Conservation (phyloP, 2,329 filamentous ascomycete species). For the Fusarium oxysporum region DNA sequence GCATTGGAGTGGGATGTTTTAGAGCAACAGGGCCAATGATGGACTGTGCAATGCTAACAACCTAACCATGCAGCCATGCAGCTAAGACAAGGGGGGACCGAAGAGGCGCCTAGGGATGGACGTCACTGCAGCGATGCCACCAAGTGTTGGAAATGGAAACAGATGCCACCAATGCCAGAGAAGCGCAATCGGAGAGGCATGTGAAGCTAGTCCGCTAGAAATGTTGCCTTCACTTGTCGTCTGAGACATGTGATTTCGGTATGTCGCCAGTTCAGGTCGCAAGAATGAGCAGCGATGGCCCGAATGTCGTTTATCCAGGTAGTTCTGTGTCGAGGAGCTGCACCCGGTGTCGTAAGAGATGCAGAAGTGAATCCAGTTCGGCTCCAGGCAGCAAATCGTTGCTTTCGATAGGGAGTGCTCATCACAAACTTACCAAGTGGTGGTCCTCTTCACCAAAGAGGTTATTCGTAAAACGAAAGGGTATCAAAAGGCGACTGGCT, state of each 20-base stretch:
- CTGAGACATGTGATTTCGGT: slow-evolving; percentile 27
- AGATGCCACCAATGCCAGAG: slow-evolving; percentile 36
- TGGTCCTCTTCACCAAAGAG: slow-evolving; percentile 35
- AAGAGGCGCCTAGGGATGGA: slow-evolving; percentile 33
- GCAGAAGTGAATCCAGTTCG: background rate
- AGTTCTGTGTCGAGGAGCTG: slow-evolving; percentile 6
- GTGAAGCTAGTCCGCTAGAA: slow-evolving; percentile 15
- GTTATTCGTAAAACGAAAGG: slow-evolving; percentile 34
- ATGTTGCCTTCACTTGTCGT: slow-evolving; percentile 6
- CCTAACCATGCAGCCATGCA: slow-evolving; percentile 34
- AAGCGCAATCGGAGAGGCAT: slow-evolving; percentile 23
- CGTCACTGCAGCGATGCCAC: slow-evolving; percentile 42
- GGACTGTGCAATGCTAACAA: slow-evolving; percentile 38
- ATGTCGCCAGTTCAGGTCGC: slow-evolving; percentile 7
- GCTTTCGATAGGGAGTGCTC: slow-evolving; percentile 4
- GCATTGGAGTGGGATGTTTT: slow-evolving; percentile 37
- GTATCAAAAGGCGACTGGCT: slow-evolving; percentile 46
- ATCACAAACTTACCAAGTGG: slow-evolving; percentile 44
- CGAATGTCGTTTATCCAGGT: slow-evolving; percentile 2
- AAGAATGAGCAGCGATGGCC: slow-evolving; percentile 15
- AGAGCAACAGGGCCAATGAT: slow-evolving; percentile 39
- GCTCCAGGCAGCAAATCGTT: background rate
- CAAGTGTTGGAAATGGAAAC: slow-evolving; percentile 26
- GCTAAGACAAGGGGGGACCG: slow-evolving; percentile 41
- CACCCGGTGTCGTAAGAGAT: background rate